Evolutionary conservation across 176 grass and related monocot species (phyloP), one percentile per base, ranked within the genome.

Genomic region (Rhynchospora tenuis): DNA sequence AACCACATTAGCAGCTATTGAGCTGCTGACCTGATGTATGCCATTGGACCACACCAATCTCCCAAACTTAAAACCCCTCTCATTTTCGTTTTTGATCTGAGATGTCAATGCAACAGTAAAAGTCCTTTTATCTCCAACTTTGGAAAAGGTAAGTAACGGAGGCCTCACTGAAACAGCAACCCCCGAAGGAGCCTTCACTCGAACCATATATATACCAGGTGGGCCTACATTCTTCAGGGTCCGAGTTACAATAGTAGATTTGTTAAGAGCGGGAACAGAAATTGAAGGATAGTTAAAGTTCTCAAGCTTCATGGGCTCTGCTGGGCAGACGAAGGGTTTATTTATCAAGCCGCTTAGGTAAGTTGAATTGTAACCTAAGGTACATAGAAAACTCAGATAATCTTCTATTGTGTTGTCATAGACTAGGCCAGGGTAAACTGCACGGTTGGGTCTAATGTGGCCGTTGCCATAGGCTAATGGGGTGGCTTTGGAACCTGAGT

Each of bases 281-380:
- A 97, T 97, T 59, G 94, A 91, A 14, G 94, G 94, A 84, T 97
- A 97, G 88, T 97, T 97, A 66, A 97, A 71, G 82, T 94, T 83
- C 88, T 97, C 92, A 14, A 83, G 6, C 2, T 11, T 79, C 29
- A 84, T 77, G 0, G 69, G 3, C 43, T 52, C 29, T 23, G 81
- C 54, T 12, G 94, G 94, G 85, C 92, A 97, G 0, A 1, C 6
- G 76, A 89, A 94, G 28, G 55, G 59, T 17, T 84, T 69, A 33
- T 59, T 72, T 48, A 26, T 83, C 52, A 97, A 79, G 24, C 58
- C 20, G 2, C 16, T 57, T 6, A 88, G 15, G 31, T 80, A 61
- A 0, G 11, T 13, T 0, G 83, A 33, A 58, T 54, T 26, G 81
- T 86, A 88, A 13, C 92, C 92, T 16, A 92, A 66, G 20, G 90